phyloP scores from a whole-genome alignment of 345 rosid genomes.

The Ricinus communis region DNA sequence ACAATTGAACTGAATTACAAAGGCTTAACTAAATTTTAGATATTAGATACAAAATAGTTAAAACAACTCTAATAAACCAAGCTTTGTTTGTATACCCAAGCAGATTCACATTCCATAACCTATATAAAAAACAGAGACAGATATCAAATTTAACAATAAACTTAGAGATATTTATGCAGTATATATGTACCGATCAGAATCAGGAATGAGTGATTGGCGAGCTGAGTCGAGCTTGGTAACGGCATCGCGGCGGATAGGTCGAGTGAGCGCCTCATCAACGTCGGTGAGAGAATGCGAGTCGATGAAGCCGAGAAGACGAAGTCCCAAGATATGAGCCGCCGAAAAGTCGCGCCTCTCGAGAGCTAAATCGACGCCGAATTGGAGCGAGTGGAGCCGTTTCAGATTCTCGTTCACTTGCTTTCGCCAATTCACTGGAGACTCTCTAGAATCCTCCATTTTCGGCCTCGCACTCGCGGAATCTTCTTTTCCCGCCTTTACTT shows the following conservation, averaged over 20 bases:
- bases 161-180: neutral
- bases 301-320: constrained; percentile 87
- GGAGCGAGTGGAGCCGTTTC: constrained; percentile 83
- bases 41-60: neutral
- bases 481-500: constrained; percentile 39
- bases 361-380: constrained; percentile 72
- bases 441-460: constrained; percentile 19
- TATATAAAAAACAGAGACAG: neutral
- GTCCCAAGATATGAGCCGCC: constrained; percentile 67
- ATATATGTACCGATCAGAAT: constrained; percentile 71
- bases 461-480: neutral
- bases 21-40: no score
- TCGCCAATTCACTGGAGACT: constrained; percentile 41
- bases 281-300: constrained; percentile 66
- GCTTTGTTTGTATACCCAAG: neutral
- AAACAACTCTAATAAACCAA: neutral
- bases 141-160: no score
- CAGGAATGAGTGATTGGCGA: constrained; percentile 55
- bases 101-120: neutral
- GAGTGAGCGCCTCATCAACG: constrained; percentile 52
- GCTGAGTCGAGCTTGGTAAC: constrained; percentile 60
- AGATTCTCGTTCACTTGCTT: constrained; percentile 71
- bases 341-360: constrained; percentile 68
- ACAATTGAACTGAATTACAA: no score
- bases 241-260: constrained; percentile 69